phyloP scores from a whole-genome alignment of 495 filamentous ascomycete genomes.

The Bacidia rubella region DNA sequence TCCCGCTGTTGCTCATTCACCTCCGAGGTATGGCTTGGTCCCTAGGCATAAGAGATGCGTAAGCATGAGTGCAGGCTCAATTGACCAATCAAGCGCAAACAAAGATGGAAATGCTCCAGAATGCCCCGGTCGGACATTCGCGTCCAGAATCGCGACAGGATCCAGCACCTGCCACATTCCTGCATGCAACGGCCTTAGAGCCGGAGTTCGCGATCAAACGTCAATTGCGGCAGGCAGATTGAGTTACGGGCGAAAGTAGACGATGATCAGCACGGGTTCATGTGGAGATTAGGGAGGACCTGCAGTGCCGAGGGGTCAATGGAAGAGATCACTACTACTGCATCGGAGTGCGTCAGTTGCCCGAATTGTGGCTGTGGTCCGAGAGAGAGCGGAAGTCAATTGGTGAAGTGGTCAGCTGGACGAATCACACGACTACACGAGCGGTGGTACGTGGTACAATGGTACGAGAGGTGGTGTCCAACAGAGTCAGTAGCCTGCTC shows the following conservation, averaged over 20 bases:
- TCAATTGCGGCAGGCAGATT: not conserved
- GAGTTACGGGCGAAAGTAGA: not conserved
- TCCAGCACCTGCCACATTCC: too few relatives aligned
- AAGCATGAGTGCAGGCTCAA: too few relatives aligned
- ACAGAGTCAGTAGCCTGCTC: not conserved
- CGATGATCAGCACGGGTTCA: not conserved
- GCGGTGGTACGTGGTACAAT: not conserved
- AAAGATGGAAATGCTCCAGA: too few relatives aligned
- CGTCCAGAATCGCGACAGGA: too few relatives aligned
- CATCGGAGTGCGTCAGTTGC: not conserved
- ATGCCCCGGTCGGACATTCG: too few relatives aligned
- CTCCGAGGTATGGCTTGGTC: too few relatives aligned
- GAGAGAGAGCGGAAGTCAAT: constrained; percentile 1
- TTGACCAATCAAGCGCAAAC: too few relatives aligned
- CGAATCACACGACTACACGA: constrained; percentile 8
- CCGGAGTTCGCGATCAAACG: not conserved
- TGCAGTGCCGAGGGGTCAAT: not conserved
- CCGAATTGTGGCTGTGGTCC: not conserved
- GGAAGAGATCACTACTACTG: not conserved
- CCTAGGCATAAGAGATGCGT: too few relatives aligned
- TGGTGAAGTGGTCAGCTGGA: constrained; percentile 1
- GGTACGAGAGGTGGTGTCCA: not conserved
- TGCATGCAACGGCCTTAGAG: not conserved
- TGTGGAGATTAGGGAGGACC: not conserved
- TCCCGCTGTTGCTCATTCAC: too few relatives aligned